A percentile compares a stretch with the other conserved stretches of the same genome.
Evolutionary conservation across 2,329 filamentous ascomycete genomes (phyloP).

Genomic region (Hymenoscyphus albidus): DNA sequence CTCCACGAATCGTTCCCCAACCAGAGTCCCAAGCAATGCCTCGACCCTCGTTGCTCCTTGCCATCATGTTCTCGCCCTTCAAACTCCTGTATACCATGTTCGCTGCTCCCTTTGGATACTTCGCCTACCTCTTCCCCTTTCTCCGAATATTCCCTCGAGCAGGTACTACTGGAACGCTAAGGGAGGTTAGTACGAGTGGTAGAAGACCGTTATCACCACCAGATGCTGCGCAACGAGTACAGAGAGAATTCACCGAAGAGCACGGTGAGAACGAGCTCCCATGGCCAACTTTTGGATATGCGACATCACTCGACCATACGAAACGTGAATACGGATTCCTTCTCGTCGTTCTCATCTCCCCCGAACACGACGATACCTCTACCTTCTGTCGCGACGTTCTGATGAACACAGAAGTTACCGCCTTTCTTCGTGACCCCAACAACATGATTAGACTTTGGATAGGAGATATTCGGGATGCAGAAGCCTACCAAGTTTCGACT

Average conservation of each 20-base stretch:
- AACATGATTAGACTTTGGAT: slow-evolving; percentile 89
- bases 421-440: slow-evolving; percentile 68
- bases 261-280: slow-evolving; percentile 70
- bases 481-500: slow-evolving; percentile 88
- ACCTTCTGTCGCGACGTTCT: slow-evolving; percentile 80
- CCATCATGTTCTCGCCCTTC: slow-evolving; percentile 77
- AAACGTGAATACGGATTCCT: slow-evolving; percentile 91
- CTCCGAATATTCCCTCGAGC: slow-evolving; percentile 63
- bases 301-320: slow-evolving; percentile 82
- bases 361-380: slow-evolving; percentile 89
- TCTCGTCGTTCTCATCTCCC: slow-evolving; percentile 81
- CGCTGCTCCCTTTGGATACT: slow-evolving; percentile 58
- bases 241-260: slow-evolving; percentile 91
- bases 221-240: slow-evolving; percentile 84
- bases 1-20: slow-evolving; percentile 80
- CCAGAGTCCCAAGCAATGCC: slow-evolving; percentile 61
- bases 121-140: slow-evolving; percentile 60
- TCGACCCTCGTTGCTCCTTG: slow-evolving; percentile 70
- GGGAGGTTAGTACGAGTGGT: slow-evolving; percentile 59
- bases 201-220: slow-evolving; percentile 75
- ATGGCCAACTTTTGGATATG: slow-evolving; percentile 85
- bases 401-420: slow-evolving; percentile 67
- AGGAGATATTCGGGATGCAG: slow-evolving; percentile 86
- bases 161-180: slow-evolving; percentile 50
- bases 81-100: slow-evolving; percentile 71